Evolutionary conservation across 495 filamentous ascomycete genomes (phyloP).

Genomic region (Aspergillus campestris): DNA sequence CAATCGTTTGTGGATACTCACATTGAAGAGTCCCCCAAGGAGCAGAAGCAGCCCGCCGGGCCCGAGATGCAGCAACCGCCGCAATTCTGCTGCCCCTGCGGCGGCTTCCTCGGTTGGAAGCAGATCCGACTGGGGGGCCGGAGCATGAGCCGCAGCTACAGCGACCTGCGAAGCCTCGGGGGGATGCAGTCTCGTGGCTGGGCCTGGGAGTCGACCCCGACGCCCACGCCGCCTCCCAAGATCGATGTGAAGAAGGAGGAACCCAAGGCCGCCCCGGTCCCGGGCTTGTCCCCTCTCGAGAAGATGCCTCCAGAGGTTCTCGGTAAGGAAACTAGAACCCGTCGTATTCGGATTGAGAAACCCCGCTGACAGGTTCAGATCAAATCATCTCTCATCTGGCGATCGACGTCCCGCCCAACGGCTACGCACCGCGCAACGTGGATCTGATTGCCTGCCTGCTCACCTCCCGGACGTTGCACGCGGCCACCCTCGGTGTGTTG

Average conservation of each 20-base stretch:
- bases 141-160: constrained; percentile 63
- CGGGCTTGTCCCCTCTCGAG: constrained; percentile 47
- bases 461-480: constrained; percentile 66
- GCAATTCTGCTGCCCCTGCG: constrained; percentile 62
- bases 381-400: constrained; percentile 70
- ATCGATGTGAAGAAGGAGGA: constrained; percentile 22
- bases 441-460: constrained; percentile 73
- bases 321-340: constrained; percentile 42
- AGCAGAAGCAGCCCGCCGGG: constrained; percentile 32
- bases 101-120: constrained; percentile 66
- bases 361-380: constrained; percentile 34
- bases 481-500: constrained; percentile 66
- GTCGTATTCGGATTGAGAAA: background rate
- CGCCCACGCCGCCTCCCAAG: constrained; percentile 12
- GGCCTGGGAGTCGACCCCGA: constrained; percentile 43
- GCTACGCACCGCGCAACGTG: constrained; percentile 68
- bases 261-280: constrained; percentile 11
- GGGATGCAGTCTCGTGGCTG: constrained; percentile 40
- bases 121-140: constrained; percentile 57
- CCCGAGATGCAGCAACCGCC: constrained; percentile 37
- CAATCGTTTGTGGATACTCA: constrained; percentile 67
- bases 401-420: constrained; percentile 69
- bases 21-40: constrained; percentile 46
- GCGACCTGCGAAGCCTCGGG: constrained; percentile 52
- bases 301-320: constrained; percentile 62